A percentile compares a stretch with the other conserved stretches of the same genome.
Evolutionary conservation across 306 rosid genomes (phyloP).

Genomic region (Ormosia semicastrata): DNA sequence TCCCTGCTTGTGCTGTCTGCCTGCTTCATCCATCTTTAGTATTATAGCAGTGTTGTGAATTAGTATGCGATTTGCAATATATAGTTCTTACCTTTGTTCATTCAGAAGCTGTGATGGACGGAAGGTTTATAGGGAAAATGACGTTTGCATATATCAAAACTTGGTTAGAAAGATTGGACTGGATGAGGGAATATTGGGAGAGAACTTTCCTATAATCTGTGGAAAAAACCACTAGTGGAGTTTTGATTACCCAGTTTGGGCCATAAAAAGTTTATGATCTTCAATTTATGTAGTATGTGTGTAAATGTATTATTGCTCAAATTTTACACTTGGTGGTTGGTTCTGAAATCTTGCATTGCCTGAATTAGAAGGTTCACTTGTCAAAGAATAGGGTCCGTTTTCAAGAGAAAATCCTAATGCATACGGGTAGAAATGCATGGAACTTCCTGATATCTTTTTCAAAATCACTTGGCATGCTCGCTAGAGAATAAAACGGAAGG

Average conservation of each 20-base stretch:
- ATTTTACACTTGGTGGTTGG: background rate
- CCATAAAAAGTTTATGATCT: constrained; percentile 26
- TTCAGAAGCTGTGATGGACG: constrained; percentile 39
- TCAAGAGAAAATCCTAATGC: background rate
- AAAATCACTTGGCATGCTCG: background rate
- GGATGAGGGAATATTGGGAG: constrained; percentile 29
- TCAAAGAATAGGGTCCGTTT: background rate
- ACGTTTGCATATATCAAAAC: constrained; percentile 43
- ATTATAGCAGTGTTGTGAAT: constrained; percentile 60
- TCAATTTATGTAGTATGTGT: constrained; percentile 17
- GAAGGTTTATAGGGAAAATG: constrained; percentile 32
- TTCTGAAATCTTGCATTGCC: constrained; percentile 11
- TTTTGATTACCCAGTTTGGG: constrained; percentile 41
- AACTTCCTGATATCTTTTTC: background rate
- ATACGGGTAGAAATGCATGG: background rate
- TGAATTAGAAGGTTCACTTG: background rate
- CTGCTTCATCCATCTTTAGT: constrained; percentile 36
- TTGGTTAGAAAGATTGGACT: constrained; percentile 37
- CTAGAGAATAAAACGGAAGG: background rate
- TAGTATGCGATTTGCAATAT: constrained; percentile 46
- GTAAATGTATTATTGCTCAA: constrained; percentile 19
- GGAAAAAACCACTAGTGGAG: constrained; percentile 34
- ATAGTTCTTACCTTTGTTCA: constrained; percentile 42
- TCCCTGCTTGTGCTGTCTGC: constrained; percentile 36
- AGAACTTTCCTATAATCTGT: constrained; percentile 29